Evolutionary conservation across 2,329 filamentous ascomycete species (phyloP).

Genomic region (Penicillium sumatraense): DNA sequence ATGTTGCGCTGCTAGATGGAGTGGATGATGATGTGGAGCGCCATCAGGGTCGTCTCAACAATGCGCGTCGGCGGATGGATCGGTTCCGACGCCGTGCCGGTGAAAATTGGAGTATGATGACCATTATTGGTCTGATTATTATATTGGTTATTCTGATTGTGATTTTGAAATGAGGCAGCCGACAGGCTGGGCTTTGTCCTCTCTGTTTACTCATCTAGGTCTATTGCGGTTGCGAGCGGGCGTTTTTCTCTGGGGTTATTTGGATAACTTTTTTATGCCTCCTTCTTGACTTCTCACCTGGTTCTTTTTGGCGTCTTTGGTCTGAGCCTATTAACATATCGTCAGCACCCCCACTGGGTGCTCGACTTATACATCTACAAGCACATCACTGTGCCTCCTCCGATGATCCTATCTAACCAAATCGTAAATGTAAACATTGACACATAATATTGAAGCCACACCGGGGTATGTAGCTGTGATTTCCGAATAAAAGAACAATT

Average conservation of each 20-base stretch:
- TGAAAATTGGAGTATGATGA: conserved; percentile 85
- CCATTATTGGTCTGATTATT: conserved; percentile 80
- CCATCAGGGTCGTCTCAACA: conserved; percentile 75
- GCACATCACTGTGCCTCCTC: background rate
- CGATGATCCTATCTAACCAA: background rate
- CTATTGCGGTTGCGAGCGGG: conserved; percentile 24
- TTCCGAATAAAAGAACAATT: too few species aligned
- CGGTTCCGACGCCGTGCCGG: conserved; percentile 73
- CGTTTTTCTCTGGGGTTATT: conserved; percentile 17
- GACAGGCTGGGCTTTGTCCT: background rate
- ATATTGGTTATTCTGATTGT: conserved; percentile 81
- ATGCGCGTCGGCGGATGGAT: conserved; percentile 73
- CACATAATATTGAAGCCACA: background rate
- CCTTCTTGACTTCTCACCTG: background rate
- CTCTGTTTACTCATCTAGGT: conserved; percentile 4
- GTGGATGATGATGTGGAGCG: conserved; percentile 82
- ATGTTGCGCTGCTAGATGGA: conserved; percentile 87
- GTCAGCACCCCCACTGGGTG: background rate
- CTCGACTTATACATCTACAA: conserved; percentile 8
- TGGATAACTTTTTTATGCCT: conserved; percentile 1
- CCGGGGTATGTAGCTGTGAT: too few species aligned
- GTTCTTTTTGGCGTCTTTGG: background rate
- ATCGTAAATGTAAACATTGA: background rate
- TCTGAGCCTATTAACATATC: conserved; percentile 1
- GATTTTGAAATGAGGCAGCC: conserved; percentile 77